These are phyloP conservation scores for Diaporthe vaccinii DNA, from an alignment of 2,329 filamentous ascomycete genomes.

Conservation along the genomic window DNA sequence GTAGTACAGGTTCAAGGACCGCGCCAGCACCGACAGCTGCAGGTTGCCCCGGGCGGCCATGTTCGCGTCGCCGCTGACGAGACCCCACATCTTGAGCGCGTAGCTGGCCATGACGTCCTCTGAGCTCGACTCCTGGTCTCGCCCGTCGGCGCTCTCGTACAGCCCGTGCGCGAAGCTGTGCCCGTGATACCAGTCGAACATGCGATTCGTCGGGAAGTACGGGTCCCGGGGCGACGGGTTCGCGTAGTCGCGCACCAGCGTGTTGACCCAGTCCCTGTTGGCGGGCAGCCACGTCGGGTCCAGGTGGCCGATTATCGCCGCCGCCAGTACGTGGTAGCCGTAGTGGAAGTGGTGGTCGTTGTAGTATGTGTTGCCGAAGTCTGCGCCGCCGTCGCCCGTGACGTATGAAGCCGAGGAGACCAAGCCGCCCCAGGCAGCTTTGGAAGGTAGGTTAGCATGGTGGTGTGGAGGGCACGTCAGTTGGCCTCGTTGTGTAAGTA, in stretches of 20 bases:
- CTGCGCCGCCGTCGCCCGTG: constrained; percentile 76
- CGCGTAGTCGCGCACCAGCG: constrained; percentile 84
- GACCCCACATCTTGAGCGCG: constrained; percentile 94
- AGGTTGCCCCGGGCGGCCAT: constrained; percentile 88
- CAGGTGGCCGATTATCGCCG: constrained; percentile 84
- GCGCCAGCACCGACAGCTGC: constrained; percentile 83
- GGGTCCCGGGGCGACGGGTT: constrained; percentile 80
- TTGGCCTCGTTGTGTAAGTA: constrained; percentile 30
- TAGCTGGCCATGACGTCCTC: constrained; percentile 92
- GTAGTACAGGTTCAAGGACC: constrained; percentile 85
- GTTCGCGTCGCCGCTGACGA: constrained; percentile 78
- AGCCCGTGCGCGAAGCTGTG: constrained; percentile 93
- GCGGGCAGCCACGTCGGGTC: constrained; percentile 79
- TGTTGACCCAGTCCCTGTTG: constrained; percentile 86
- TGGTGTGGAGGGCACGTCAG: not conserved
- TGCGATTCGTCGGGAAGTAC: constrained; percentile 84
- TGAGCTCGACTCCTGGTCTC: constrained; percentile 88
- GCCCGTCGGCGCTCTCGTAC: constrained; percentile 78
- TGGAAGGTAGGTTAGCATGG: constrained; percentile 48
- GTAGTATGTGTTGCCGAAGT: constrained; percentile 93
- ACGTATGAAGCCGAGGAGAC: constrained; percentile 82
- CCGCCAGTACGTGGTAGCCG: constrained; percentile 90
- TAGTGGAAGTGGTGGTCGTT: constrained; percentile 84
- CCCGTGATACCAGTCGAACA: constrained; percentile 94
- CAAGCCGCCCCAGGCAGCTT: constrained; percentile 79